A percentile compares a stretch with the other conserved stretches of the same genome.
Conservation (phyloP, 83 land plant species). For the Larix sibirica region DNA sequence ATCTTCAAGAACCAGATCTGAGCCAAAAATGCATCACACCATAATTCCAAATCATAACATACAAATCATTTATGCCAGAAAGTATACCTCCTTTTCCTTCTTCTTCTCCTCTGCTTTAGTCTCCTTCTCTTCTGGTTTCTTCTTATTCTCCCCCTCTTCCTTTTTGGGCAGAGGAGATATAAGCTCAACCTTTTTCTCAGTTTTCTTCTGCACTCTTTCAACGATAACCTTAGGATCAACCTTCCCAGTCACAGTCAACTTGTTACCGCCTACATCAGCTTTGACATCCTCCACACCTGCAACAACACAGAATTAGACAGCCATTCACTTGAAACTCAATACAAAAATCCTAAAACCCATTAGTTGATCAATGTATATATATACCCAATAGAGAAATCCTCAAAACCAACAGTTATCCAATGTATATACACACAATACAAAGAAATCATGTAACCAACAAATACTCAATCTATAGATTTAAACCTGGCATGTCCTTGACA, state of each 20-base stretch:
- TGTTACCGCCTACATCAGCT: slow-evolving; percentile 40
- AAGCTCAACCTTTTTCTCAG: slow-evolving; percentile 41
- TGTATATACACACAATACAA: background rate
- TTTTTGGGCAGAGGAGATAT: slow-evolving; percentile 58
- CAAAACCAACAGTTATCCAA: background rate
- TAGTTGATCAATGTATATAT: background rate
- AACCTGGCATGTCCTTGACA: slow-evolving; percentile 34
- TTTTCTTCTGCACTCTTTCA: slow-evolving; percentile 42
- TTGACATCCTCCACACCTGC: slow-evolving; percentile 61
- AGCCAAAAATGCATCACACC: background rate
- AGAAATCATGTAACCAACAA: background rate
- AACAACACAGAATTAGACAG: background rate
- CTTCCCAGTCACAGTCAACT: slow-evolving; percentile 55
- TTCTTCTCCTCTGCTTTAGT: background rate
- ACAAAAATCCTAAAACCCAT: too few species aligned
- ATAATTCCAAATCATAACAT: background rate
- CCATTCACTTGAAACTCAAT: background rate
- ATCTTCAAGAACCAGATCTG: background rate
- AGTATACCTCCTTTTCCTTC: background rate
- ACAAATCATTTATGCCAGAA: background rate
- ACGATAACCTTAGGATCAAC: slow-evolving; percentile 57
- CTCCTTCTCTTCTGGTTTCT: slow-evolving; percentile 7
- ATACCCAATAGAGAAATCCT: background rate
- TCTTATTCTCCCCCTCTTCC: slow-evolving; percentile 34
- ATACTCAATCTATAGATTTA: background rate